These are phyloP conservation scores for Xylariaceae sp. DNA, from an alignment of 2,329 filamentous ascomycete species.

Conservation along the genomic window DNA sequence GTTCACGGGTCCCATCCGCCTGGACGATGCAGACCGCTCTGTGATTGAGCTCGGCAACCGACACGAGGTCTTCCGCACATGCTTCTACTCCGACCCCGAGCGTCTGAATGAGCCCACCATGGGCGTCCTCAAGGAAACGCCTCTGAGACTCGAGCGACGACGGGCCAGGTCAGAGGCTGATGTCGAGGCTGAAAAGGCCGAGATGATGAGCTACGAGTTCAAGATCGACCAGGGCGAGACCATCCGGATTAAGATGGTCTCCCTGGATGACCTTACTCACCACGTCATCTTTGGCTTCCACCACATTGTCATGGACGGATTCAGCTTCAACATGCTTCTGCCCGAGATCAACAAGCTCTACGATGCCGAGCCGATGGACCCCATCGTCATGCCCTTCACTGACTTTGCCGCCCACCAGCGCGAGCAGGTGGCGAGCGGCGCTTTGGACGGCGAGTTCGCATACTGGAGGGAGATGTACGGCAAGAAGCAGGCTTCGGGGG, in stretches of 20 bases:
- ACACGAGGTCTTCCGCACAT: constrained; percentile 28
- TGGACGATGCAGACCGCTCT: constrained; percentile 25
- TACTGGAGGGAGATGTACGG: constrained; percentile 6
- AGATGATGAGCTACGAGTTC: constrained; percentile 26
- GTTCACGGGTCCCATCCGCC: constrained; percentile 25
- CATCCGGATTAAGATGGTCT: constrained; percentile 27
- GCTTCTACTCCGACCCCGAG: constrained; percentile 16
- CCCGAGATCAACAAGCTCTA: constrained; percentile 9
- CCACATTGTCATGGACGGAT: constrained; percentile 43
- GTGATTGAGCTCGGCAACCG: constrained; percentile 21
- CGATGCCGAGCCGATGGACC: constrained; percentile 2
- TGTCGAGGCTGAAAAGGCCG: constrained; percentile 24
- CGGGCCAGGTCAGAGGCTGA: constrained; percentile 13
- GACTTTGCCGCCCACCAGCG: constrained; percentile 6
- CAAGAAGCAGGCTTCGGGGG: constrained; percentile 1
- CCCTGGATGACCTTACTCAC: constrained; percentile 23
- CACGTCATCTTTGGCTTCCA: constrained; percentile 36
- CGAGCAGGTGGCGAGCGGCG: constrained; percentile 3
- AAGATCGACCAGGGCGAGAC: constrained; percentile 30
- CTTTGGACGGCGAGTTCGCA: constrained; percentile 3
- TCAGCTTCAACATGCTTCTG: constrained; percentile 26
- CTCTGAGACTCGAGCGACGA: constrained; percentile 19
- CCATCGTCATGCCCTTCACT: constrained; percentile 4
- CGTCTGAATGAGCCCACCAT: constrained; percentile 3
- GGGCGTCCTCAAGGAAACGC: constrained; percentile 16